A percentile compares a stretch with the other conserved stretches of the same genome.
Conservation (phyloP, 2,329 filamentous ascomycete genomes). For the Alternaria ventricosa region DNA sequence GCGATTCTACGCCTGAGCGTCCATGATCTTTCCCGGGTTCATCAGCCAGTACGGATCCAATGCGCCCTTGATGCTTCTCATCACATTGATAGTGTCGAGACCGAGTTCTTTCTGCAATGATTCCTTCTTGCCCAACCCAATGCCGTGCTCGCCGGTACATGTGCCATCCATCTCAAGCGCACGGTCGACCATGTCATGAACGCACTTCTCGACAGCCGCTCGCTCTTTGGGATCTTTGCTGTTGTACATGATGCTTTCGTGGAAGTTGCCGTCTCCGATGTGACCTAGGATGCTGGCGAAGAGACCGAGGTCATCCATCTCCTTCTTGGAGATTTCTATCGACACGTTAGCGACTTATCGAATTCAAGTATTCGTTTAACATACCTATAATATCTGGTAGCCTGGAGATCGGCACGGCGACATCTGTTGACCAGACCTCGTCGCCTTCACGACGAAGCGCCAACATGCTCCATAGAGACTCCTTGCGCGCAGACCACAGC, state of each 20-base stretch:
- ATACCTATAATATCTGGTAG: constrained; percentile 67
- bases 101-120: constrained; percentile 81
- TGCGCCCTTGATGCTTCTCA: constrained; percentile 82
- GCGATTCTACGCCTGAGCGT: constrained; percentile 48
- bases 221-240: constrained; percentile 71
- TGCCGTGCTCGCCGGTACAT: constrained; percentile 86
- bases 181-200: constrained; percentile 89
- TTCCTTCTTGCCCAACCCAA: constrained; percentile 86
- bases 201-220: constrained; percentile 77
- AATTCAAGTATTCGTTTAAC: background rate
- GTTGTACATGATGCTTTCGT: constrained; percentile 90
- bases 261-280: constrained; percentile 94
- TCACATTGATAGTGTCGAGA: constrained; percentile 78
- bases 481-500: constrained; percentile 67
- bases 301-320: constrained; percentile 83
- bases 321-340: constrained; percentile 82
- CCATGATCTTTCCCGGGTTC: constrained; percentile 93
- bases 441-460: constrained; percentile 61
- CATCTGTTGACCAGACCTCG: constrained; percentile 68
- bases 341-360: constrained; percentile 13
- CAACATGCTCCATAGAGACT: constrained; percentile 67
- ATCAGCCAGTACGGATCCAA: constrained; percentile 87
- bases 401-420: constrained; percentile 66
- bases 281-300: constrained; percentile 90
- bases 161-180: constrained; percentile 94